Percentiles rank a stretch among this genome's conserved stretches.
Evolutionary conservation across 805 yeast species (phyloP).

Genomic region (Kluyveromyces siamensis): DNA sequence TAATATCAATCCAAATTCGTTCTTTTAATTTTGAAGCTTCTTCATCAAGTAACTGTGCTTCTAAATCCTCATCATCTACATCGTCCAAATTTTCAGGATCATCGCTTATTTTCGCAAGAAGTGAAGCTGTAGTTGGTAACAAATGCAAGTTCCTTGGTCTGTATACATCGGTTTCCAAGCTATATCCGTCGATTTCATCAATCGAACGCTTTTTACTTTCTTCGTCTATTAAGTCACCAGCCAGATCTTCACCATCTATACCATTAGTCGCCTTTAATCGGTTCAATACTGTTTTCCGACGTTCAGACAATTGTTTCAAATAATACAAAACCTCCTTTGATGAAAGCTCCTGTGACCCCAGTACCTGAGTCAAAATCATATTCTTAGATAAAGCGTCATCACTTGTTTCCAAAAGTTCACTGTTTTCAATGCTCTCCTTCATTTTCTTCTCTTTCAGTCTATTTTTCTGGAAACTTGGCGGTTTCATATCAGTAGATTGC

Average conservation of each 20-base stretch:
- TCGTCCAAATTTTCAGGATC: slow-evolving; percentile 60
- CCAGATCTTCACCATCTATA: slow-evolving; percentile 21
- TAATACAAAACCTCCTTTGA: slow-evolving; percentile 37
- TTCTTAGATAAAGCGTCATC: slow-evolving; percentile 34
- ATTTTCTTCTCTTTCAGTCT: slow-evolving; percentile 41
- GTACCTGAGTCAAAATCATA: slow-evolving; percentile 36
- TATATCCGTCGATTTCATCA: slow-evolving; percentile 27
- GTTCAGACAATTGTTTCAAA: slow-evolving; percentile 24
- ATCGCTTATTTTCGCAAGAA: slow-evolving; percentile 45
- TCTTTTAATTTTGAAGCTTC: slow-evolving; percentile 72
- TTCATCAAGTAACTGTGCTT: slow-evolving; percentile 47
- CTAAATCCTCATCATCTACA: slow-evolving; percentile 77
- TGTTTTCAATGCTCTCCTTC: slow-evolving; percentile 25
- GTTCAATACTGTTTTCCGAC: slow-evolving; percentile 20
- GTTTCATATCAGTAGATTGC: slow-evolving; percentile 41
- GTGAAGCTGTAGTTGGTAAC: slow-evolving; percentile 50
- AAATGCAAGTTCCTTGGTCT: slow-evolving; percentile 47
- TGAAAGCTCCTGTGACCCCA: slow-evolving; percentile 37
- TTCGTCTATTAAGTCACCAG: slow-evolving; percentile 5
- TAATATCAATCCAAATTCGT: slow-evolving; percentile 80
- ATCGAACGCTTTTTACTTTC: slow-evolving; percentile 14
- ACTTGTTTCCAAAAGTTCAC: slow-evolving; percentile 24
- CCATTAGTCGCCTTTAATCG: slow-evolving; percentile 25
- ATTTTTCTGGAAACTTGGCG: slow-evolving; percentile 74
- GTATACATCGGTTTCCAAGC: slow-evolving; percentile 33